Percentiles rank a stretch among this genome's conserved stretches.
These are phyloP conservation scores for Citrullus mucosospermus DNA, from an alignment of 306 rosid species.

Conservation along the genomic window DNA sequence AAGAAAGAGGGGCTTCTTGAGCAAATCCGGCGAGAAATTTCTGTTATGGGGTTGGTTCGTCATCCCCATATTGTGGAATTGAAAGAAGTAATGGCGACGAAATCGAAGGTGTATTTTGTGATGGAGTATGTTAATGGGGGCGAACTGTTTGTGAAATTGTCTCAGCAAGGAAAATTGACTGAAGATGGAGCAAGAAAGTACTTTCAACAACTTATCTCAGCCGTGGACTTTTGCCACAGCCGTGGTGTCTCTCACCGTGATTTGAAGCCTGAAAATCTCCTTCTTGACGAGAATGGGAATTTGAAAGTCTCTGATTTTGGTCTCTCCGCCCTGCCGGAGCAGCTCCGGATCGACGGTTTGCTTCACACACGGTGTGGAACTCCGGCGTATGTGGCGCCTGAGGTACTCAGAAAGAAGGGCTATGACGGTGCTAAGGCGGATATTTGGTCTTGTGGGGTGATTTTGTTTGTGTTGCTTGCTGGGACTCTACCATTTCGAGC, in stretches of 20 bases:
- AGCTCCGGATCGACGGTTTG: slow-evolving; percentile 54
- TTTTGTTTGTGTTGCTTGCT: slow-evolving; percentile 48
- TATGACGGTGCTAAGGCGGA: slow-evolving; percentile 75
- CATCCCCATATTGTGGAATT: slow-evolving; percentile 68
- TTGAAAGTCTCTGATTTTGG: slow-evolving; percentile 79
- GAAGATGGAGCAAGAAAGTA: slow-evolving; percentile 57
- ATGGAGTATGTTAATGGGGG: slow-evolving; percentile 69
- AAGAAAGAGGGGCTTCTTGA: slow-evolving; percentile 49
- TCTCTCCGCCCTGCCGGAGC: slow-evolving; percentile 61
- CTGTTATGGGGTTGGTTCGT: slow-evolving; percentile 52
- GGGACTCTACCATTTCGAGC: slow-evolving; percentile 66
- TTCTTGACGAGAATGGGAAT: slow-evolving; percentile 47
- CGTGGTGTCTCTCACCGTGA: slow-evolving; percentile 74
- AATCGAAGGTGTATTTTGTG: slow-evolving; percentile 45
- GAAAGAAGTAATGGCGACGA: slow-evolving; percentile 85
- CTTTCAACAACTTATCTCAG: slow-evolving; percentile 52
- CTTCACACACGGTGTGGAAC: slow-evolving; percentile 75
- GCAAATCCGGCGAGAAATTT: slow-evolving; percentile 71
- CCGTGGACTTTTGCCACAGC: slow-evolving; percentile 76
- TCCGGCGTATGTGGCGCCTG: slow-evolving; percentile 83
- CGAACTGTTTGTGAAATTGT: slow-evolving; percentile 44
- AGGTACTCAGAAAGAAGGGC: slow-evolving; percentile 58
- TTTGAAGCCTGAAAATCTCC: slow-evolving; percentile 72
- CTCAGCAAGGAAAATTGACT: slow-evolving; percentile 34
- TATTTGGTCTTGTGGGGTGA: slow-evolving; percentile 74